Percentiles rank a stretch among this genome's conserved stretches.
These are phyloP conservation scores for Yamadazyma spencermartinsiae DNA, from an alignment of 1,139 yeast genomes.

Conservation along the genomic window DNA sequence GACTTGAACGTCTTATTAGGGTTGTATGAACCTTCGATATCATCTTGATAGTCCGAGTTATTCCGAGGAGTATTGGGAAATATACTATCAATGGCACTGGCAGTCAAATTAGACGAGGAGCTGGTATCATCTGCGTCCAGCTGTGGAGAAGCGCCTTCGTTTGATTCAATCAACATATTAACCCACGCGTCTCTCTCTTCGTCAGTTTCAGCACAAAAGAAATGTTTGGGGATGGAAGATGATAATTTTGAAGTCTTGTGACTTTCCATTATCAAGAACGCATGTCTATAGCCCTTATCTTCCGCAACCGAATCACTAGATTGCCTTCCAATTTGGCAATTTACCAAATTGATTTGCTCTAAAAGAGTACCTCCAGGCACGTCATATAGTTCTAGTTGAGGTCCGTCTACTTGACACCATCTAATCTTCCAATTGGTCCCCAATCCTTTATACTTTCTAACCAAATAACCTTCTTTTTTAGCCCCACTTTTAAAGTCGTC, in stretches of 20 bases:
- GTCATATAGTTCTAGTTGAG: conserved; percentile 60
- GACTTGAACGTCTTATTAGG: conserved; percentile 10
- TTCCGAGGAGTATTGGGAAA: conserved; percentile 9
- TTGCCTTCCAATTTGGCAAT: conserved; percentile 63
- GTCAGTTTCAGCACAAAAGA: conserved; percentile 81
- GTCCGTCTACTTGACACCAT: conserved; percentile 73
- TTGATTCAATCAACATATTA: conserved; percentile 53
- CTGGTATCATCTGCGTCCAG: not conserved
- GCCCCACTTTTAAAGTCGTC: conserved; percentile 59
- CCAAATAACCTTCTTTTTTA: conserved; percentile 65
- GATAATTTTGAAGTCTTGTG: conserved; percentile 56
- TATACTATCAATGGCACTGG: conserved; percentile 6
- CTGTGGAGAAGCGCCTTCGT: conserved; percentile 4
- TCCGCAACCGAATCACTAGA: conserved; percentile 60
- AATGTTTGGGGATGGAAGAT: conserved; percentile 56
- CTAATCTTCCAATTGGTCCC: conserved; percentile 71
- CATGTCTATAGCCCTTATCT: conserved; percentile 74
- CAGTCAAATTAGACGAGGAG: conserved; percentile 2
- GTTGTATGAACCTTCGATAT: conserved; percentile 14
- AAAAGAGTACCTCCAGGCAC: conserved; percentile 55
- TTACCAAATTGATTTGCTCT: conserved; percentile 59
- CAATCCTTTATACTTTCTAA: conserved; percentile 57
- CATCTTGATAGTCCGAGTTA: conserved; percentile 17
- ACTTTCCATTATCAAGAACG: conserved; percentile 69
- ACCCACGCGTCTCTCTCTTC: conserved; percentile 82